Base-by-base conservation (phyloP, 2,329 filamentous ascomycete species). In the Aureobasidium sp. region DNA sequence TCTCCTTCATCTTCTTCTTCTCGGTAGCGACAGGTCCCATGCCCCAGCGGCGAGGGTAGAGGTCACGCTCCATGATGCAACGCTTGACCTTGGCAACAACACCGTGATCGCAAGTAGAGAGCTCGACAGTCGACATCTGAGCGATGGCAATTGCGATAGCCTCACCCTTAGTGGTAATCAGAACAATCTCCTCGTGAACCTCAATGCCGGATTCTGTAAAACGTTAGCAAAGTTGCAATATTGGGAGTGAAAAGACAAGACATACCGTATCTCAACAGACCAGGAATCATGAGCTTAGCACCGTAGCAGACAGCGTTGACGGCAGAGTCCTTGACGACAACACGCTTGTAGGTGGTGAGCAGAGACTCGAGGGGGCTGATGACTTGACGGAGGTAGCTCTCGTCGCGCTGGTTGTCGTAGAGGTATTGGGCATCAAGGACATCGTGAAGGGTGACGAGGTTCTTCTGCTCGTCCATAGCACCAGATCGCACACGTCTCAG, bases 1-100 rank as follows among this genome's bases (percentile, higher is more conserved):
- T 89, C 59, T 92, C 90, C 86, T 97, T 97, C 82, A 99, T 86
- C 85, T 97, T 97, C 89, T 99, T 99, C 87, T 99, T 99, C 83
- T 97, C 91, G 53, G 88, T 79, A 54, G 94, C 94, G 64, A 93
- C 87, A 59, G 94, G 93, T 65, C 94, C 94, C 73, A 97, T 85
- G 67, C 94, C 94, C 94, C 94, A 99, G 81, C 93, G 83, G 75
- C 91, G 85, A 66, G 94, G 94, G 83, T 99, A 99, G 63, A 97
- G 83, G 75, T 97, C 94, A 70, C 94, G 90, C 83, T 99, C 94
- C 94, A 99, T 99, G 77, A 99, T 99, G 78, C 92, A 96, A 71
- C 94, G 88, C 87, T 99, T 99, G 75, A 99, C 91, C 83, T 97
- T 97, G 69, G 94, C 94, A 63, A 97, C 93, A 63, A 97, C 91